A percentile compares a stretch with the other conserved stretches of the same genome.
Conservation (phyloP, 345 rosid species). For the Aegle marmelos region DNA sequence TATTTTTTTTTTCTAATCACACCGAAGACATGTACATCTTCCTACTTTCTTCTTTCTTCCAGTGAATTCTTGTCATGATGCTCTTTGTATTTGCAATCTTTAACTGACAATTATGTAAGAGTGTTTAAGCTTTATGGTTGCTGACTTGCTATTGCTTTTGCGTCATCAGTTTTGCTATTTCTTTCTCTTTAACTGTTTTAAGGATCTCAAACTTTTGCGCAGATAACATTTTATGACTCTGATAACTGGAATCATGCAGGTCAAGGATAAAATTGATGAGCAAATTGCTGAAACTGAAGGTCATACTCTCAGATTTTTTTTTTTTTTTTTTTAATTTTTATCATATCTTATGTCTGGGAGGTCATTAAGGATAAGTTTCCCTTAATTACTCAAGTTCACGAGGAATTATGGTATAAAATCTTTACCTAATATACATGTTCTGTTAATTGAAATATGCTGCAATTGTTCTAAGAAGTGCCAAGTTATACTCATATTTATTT, state of each 20-base stretch:
- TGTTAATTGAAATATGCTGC: background rate
- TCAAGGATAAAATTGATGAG: slow-evolving; percentile 18
- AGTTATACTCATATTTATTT: background rate
- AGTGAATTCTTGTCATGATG: background rate
- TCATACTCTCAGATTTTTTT: slow-evolving; percentile 6
- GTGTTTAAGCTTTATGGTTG: background rate
- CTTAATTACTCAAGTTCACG: background rate
- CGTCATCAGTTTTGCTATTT: background rate
- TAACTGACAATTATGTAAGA: background rate
- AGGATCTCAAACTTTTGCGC: background rate
- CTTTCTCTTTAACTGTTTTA: background rate
- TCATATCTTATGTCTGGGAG: background rate
- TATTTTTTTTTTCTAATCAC: background rate
- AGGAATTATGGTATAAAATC: background rate
- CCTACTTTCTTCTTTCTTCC: background rate
- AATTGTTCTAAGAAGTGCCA: background rate
- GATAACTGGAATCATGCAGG: slow-evolving; percentile 21
- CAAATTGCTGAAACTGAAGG: slow-evolving; percentile 32
- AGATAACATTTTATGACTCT: background rate
- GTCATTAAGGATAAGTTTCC: background rate
- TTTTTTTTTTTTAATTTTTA: background rate
- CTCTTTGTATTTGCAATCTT: background rate
- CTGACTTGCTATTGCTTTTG: background rate
- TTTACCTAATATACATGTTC: background rate
- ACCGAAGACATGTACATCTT: background rate